phyloP scores from a whole-genome alignment of 768 basidiomycete genomes.

The Kwoniella heveanensis region DNA sequence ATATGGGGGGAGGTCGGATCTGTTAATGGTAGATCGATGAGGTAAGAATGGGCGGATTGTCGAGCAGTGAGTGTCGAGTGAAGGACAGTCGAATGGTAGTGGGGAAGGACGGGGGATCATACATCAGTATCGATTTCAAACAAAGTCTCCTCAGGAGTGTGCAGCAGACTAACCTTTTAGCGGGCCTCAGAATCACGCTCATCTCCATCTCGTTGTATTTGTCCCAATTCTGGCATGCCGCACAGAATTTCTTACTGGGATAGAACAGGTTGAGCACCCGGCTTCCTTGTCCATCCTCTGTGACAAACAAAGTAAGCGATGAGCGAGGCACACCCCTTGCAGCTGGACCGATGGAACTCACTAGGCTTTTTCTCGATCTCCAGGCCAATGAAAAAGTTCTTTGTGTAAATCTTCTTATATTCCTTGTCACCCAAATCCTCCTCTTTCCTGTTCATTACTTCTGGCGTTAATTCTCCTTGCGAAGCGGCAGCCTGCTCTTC shows the following conservation, averaged over 20 bases:
- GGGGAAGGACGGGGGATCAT: too few species aligned
- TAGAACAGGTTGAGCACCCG: slow-evolving; percentile 93
- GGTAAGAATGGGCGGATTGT: too few species aligned
- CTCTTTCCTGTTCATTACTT: slow-evolving; percentile 68
- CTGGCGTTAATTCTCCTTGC: slow-evolving; percentile 79
- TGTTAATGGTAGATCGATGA: too few species aligned
- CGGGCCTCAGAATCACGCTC: slow-evolving; percentile 91
- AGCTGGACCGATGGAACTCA: slow-evolving; percentile 60
- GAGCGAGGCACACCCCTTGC: too few species aligned
- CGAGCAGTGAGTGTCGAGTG: too few species aligned
- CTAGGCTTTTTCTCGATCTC: slow-evolving; percentile 87
- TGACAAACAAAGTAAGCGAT: slow-evolving; percentile 15
- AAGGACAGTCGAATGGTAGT: too few species aligned
- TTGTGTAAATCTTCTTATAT: slow-evolving; percentile 80
- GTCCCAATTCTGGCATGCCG: slow-evolving; percentile 93
- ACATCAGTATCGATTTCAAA: too few species aligned
- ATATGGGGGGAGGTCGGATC: slow-evolving; percentile 46
- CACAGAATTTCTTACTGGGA: slow-evolving; percentile 92
- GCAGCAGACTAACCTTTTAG: slow-evolving; percentile 83
- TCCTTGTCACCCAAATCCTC: slow-evolving; percentile 62
- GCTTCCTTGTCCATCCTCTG: slow-evolving; percentile 76
- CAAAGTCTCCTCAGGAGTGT: too few species aligned
- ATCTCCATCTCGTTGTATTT: slow-evolving; percentile 86
- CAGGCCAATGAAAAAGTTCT: slow-evolving; percentile 96
- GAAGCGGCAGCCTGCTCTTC: slow-evolving; percentile 86